Base-by-base conservation (phyloP, 306 rosid genomes). In the Ceratonia siliqua region DNA sequence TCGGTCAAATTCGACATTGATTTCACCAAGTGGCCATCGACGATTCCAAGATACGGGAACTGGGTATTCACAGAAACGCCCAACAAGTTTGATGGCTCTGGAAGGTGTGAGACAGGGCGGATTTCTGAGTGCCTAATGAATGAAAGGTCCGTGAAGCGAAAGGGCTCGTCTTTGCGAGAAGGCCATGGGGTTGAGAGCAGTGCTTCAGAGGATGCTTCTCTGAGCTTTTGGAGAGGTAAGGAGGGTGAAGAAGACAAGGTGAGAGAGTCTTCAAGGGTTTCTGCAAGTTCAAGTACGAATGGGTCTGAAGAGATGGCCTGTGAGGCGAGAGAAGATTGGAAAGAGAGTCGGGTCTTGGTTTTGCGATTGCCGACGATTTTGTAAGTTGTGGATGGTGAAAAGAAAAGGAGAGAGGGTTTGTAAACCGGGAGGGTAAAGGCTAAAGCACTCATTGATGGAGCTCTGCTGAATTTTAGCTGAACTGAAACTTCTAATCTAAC, bases 171-270 rank as follows among this genome's bases (percentile, higher is more conserved):
- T 66, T 74, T 78, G 41, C 97, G 93, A 1, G 97, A 82, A 20
- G 99, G 99, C 99, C 99, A 94, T 49, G 90, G 87, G 0, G 96
- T 87, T 0, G 99, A 88, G 52, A 94, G 90, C 33, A 94, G 88
- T 21, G 91, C 27, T 42, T 87, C 76, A 0, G 96, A 81, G 20
- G 99, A 88, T 14, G 83, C 42, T 27, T 86, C 79, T 13, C 97
- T 68, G 9, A 94, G 96, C 43, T 80, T 90, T n/a, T 86, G 93
- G 25, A 94, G 97, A 82, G 89, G 66, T 48, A 67, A 62, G 5
- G 86, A 66, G 1, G 81, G 38, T 2, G 83, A 45, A 8, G 77
- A 48, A 6, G 91, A 80, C 2, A 90, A 78, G 0, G 95, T 79
- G 30, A 90, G 58, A 0, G 89, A 84, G 41, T 94, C 99, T 85